Evolutionary conservation across 371 early-diverging fungal genomes (phyloP).

Genomic region (Circinella umbellata): DNA sequence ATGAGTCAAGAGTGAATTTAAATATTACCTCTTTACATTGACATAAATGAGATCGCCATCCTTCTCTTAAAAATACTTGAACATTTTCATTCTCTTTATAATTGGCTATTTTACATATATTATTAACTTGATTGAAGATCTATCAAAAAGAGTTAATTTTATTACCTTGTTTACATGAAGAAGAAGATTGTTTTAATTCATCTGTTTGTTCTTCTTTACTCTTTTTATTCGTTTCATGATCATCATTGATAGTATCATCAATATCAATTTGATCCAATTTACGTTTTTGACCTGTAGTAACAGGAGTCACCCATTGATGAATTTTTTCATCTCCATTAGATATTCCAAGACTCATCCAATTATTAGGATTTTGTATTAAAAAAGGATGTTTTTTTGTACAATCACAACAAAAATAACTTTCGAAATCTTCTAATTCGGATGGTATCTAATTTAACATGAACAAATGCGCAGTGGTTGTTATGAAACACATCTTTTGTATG

Average conservation of each 20-base stretch:
- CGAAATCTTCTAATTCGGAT: slow-evolving; percentile 64
- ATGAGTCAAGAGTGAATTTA: too few species aligned
- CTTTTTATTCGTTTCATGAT: not conserved
- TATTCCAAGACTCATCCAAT: slow-evolving; percentile 57
- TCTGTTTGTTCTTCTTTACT: not conserved
- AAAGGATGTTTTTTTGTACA: slow-evolving; percentile 74
- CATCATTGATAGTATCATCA: not conserved
- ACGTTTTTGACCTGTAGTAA: slow-evolving; percentile 16
- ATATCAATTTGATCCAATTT: slow-evolving; percentile 17
- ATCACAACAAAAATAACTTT: slow-evolving; percentile 79
- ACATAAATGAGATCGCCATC: slow-evolving; percentile 58
- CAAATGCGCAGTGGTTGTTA: too few species aligned
- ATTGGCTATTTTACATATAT: not conserved
- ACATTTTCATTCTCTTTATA: slow-evolving; percentile 19
- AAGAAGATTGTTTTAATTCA: not conserved
- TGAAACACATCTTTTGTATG: too few species aligned
- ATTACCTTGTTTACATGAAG: not conserved
- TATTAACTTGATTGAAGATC: too few species aligned
- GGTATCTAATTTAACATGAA: too few species aligned
- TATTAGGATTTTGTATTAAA: slow-evolving; percentile 50
- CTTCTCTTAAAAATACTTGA: slow-evolving; percentile 53
- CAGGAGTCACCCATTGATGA: slow-evolving; percentile 28
- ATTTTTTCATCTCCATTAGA: slow-evolving; percentile 26
- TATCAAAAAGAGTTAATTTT: too few species aligned
- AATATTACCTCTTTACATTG: slow-evolving; percentile 44